These are phyloP conservation scores for Coniochaeta sp. DNA, from an alignment of 2,329 filamentous ascomycete genomes.

Conservation along the genomic window DNA sequence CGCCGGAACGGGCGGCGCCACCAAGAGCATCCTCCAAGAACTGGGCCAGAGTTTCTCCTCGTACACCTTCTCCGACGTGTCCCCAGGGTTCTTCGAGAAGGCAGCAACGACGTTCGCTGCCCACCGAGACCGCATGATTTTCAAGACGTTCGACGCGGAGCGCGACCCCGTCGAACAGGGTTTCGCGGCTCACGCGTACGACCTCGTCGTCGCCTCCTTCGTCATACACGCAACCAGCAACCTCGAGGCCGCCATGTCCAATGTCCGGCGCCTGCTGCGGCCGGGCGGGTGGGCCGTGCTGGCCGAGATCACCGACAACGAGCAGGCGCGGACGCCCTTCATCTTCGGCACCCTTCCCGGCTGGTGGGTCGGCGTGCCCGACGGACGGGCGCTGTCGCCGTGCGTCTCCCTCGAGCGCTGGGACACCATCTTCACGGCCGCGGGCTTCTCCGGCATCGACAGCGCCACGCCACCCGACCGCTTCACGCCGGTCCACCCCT, in stretches of 20 bases:
- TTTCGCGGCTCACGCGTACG: conserved; percentile 18
- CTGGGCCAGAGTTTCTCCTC: conserved; percentile 19
- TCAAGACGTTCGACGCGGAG: conserved; percentile 13
- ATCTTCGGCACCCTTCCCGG: conserved; percentile 11
- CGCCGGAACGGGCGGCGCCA: conserved; percentile 29
- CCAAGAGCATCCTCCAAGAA: conserved; percentile 19
- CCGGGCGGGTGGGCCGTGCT: conserved; percentile 11
- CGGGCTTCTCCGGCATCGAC: conserved; percentile 18
- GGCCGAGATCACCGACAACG: conserved; percentile 3
- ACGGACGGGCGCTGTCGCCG: conserved; percentile 8
- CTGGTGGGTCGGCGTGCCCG: conserved; percentile 14
- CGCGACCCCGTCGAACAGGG: conserved; percentile 21
- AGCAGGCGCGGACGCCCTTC: conserved; percentile 3
- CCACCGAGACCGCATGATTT: no score
- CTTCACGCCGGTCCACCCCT: not conserved
- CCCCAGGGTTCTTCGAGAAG: conserved; percentile 27
- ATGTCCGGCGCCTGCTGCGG: conserved; percentile 9
- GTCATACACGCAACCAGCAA: conserved; percentile 19
- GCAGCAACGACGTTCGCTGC: no score
- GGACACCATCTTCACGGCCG: conserved; percentile 12
- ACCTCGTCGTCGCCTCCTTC: conserved; percentile 23
- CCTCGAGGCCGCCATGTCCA: conserved; percentile 8
- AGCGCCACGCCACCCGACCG: conserved; percentile 6
- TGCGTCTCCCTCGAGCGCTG: conserved; percentile 10
- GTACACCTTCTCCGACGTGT: conserved; percentile 35